phyloP scores from a whole-genome alignment of 495 filamentous ascomycete genomes.

The Bryoglossum gracile region DNA sequence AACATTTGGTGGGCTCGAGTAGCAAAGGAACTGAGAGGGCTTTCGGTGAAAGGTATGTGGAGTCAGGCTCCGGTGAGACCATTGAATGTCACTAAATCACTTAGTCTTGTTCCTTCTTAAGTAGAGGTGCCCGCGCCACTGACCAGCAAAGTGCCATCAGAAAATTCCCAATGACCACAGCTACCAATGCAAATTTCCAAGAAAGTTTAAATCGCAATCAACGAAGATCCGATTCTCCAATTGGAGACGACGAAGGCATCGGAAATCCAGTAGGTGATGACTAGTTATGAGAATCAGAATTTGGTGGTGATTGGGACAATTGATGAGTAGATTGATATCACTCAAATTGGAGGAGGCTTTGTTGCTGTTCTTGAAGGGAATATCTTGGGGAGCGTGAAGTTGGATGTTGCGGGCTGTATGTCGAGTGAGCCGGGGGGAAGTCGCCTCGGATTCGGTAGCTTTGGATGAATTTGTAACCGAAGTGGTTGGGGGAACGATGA shows the following conservation, averaged over 20 bases:
- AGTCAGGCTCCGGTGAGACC: conserved; percentile 53
- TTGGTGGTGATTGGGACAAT: conserved; percentile 6
- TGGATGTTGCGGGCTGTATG: conserved; percentile 14
- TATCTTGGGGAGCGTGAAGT: conserved; percentile 3
- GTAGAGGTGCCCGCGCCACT: no score
- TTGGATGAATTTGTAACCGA: no score
- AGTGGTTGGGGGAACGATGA: no score
- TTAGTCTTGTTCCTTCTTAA: not conserved
- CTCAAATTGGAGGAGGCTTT: conserved; percentile 4
- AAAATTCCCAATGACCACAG: conserved; percentile 53
- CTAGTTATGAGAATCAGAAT: conserved; percentile 14
- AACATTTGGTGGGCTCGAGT: no score
- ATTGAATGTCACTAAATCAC: conserved; percentile 42
- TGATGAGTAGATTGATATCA: conserved; percentile 7
- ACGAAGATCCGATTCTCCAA: conserved; percentile 52
- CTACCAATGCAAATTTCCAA: conserved; percentile 52
- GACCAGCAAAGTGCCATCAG: no score
- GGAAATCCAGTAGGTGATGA: conserved; percentile 52
- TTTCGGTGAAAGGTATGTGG: conserved; percentile 56
- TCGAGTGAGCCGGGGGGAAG: conserved; percentile 5
- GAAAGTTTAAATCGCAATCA: conserved; percentile 54
- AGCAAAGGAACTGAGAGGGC: conserved; percentile 21
- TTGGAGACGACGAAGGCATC: conserved; percentile 54
- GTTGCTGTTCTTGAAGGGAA: conserved; percentile 3
- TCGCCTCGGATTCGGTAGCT: no score